Base-by-base conservation (phyloP, 257 asterid species). In the Anisodus tanguticus region DNA sequence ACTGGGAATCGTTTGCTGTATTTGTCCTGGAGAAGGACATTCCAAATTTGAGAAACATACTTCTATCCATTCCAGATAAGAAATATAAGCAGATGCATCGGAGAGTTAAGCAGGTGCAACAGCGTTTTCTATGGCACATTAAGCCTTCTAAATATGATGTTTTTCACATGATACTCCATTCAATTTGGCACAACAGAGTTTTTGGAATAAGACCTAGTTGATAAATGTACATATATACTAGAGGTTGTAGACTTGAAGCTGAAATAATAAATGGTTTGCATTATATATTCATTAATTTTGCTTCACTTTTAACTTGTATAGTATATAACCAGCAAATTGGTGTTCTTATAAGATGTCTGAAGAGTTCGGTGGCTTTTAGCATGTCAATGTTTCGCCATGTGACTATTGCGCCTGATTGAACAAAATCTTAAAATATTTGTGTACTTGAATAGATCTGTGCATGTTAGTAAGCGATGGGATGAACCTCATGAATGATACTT, bases 141-240 rank as follows among this genome's bases (percentile, higher is more conserved):
- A 83, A 80, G 82, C 90, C 93, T 47, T 84, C 84, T 17, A 88
- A 86, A 84, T 88, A 86, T 84, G 93, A 90, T 66, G n/a, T 90
- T 79, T 88, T 90, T 83, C 90, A 90, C 62, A 87, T 88, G 93
- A 86, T 86, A 31, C 85, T 90, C 55, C 91, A 90, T 84, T 90
- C 91, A 11, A 63, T 90, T 69, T 90, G 93, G 93, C 83, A 86
- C 72, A 90, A 86, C 19, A 88, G 91, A 85, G 85, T 90, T 67
- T 87, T 74, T 45, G 66, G 84, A 64, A 70, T 83, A 26, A 78
- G 60, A 83, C 51, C 70, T 69, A 67, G 78, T 67, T 89, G 79
- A 86, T 60, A 51, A 70, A 5, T 64, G 83, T 31, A 22, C 43
- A 66, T 74, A 81, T 31, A 26, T 17, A 39, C 16, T 66, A n/a